Evolutionary conservation across 129 eudicot genomes (phyloP), one percentile per base, ranked within the genome.

Genomic region (Ambrosia artemisiifolia): DNA sequence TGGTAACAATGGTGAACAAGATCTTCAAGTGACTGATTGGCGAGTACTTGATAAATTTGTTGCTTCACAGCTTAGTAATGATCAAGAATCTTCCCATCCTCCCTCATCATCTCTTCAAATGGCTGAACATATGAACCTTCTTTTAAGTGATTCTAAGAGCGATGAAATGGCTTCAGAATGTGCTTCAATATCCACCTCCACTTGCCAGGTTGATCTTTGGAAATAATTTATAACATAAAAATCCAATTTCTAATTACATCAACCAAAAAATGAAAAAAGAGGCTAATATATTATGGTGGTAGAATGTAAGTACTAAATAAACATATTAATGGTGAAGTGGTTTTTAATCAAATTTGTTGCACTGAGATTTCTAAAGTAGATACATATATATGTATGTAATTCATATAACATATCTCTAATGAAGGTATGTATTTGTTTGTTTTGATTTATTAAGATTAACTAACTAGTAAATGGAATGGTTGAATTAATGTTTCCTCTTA

Each of bases 1-100:
- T 53, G 79, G 77, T 36, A 78, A 78, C 69, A 75, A 68, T 63
- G 79, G 19, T 24, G 86, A 84, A 35, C 85, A 83, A 72, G 85
- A 69, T 19, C 83, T 70, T 56, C 91, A 91, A 78, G 87, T 85
- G 51, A 91, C 95, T 33, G 97, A 87, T 68, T 91, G 97, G 97
- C 79, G 94, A 16, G 84, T 87, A 14, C 91, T 88, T 17, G 97
- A 91, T 46, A 91, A 83, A 62, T 91, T 91, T 73, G 97, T 91
- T 44, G 97, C 97, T 34, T 87, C 95, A 28, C 97, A 88, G 33
- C 86, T 91, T 20, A 85, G 95, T 54, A 89, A 85, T 16, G 91
- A 87, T 48, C 76, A 73, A 76, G 82, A 68, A 62, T 43, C 67
- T 51, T 56, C 78, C 4, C 69, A 79, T 48, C 57, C 81, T 3